Evolutionary conservation across 441 rosid genomes (phyloP), one percentile per base, ranked within the genome.

Genomic region (Aleurites moluccanus): DNA sequence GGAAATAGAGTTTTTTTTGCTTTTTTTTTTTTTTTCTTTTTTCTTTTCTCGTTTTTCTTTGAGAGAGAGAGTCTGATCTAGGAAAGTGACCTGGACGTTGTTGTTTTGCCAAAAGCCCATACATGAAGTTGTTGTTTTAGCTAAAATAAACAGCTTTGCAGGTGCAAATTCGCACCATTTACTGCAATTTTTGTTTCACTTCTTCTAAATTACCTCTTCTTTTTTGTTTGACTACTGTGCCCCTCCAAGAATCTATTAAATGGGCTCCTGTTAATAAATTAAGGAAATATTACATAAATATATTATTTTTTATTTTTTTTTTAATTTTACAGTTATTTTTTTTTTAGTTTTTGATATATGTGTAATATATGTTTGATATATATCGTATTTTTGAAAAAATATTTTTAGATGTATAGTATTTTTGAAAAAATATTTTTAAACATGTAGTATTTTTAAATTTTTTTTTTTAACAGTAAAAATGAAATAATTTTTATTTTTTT

Each of bases 121-220:
- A 62, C 70, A 23, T 69, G 88, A 82, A 71, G 86, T 78, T 64
- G 84, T 69, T 63, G 88, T 86, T 81, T 79, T 81, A 80, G 87
- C 83, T 80, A 81, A 83, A 82, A 61, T 70, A 79, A 81, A 79
- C 82, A 63, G 72, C 89, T 85, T 84, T 88, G 82, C 87, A 87
- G 88, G 77, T 82, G 30, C 73, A 72, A 77, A 66, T 72, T 77
- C 80, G 76, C 80, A 72, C 80, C 76, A 72, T 72, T 27, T 66
- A 28, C 72, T 45, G 80, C 75, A 77, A 77, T 59, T 30, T 59
- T 72, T 71, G 64, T 64, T 77, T 65, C 62, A 56, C 40, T 56
- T 16, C 70, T 63, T 45, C 35, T 35, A 3, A 60, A 42, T 74
- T 45, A 23, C 65, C 5, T 56, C 20, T 53, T 10, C 40, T 6